phyloP scores from a whole-genome alignment of 1,284 basidiomycete genomes.

The Neotropicomus parvogracilis region DNA sequence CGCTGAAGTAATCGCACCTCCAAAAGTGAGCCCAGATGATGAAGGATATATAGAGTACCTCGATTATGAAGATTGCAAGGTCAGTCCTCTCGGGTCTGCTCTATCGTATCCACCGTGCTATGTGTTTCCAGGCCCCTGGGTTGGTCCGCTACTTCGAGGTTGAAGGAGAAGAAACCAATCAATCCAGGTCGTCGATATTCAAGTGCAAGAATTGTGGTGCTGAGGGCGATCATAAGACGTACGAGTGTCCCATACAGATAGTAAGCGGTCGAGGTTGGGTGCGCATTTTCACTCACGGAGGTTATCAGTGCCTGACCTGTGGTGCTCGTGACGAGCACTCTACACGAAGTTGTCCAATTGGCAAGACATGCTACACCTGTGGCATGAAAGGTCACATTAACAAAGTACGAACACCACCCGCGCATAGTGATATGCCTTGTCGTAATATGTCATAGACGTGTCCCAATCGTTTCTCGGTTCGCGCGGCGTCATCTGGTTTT shows the following conservation, averaged over 20 bases:
- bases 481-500: conserved; percentile 29
- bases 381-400: conserved; percentile 85
- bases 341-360: conserved; percentile 80
- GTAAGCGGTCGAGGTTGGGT: conserved; percentile 40
- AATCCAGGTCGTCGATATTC: conserved; percentile 40
- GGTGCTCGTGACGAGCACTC: conserved; percentile 83
- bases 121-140: conserved; percentile 36
- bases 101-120: conserved; percentile 1
- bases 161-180: conserved; percentile 38
- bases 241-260: conserved; percentile 62
- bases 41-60: conserved; percentile 68
- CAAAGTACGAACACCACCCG: conserved; percentile 41
- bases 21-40: conserved; percentile 43
- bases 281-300: conserved; percentile 3
- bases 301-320: conserved; percentile 76
- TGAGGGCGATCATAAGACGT: conserved; percentile 62
- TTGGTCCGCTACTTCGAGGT: conserved; percentile 61
- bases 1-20: conserved; percentile 43
- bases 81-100: conserved; percentile 28
- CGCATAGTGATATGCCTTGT: neutral
- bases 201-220: conserved; percentile 73
- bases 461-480: conserved; percentile 54
- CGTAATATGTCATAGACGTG: conserved; percentile 54
- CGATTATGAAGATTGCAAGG: conserved; percentile 64
- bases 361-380: conserved; percentile 82